Evolutionary conservation across 2,329 filamentous ascomycete species (phyloP).

Genomic region (Pyrenophora tritici-repentis): DNA sequence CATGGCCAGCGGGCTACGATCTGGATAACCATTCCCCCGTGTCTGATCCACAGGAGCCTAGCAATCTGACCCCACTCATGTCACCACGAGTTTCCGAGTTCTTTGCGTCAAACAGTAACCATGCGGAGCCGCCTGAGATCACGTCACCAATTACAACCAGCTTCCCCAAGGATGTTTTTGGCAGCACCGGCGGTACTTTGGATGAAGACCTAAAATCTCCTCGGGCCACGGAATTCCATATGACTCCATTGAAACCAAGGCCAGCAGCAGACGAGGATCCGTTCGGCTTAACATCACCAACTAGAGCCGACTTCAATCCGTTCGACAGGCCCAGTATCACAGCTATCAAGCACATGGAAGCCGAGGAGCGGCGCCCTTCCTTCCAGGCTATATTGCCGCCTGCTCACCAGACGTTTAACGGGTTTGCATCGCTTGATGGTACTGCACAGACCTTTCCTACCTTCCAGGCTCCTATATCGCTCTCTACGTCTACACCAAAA

Average conservation of each 20-base stretch:
- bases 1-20: conserved; percentile 38
- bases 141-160: conserved; percentile 49
- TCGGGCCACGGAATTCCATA: conserved; percentile 44
- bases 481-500: conserved; percentile 17
- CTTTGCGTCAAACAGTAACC: conserved; percentile 12
- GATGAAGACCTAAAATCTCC: conserved; percentile 46
- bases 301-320: conserved; percentile 49
- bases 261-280: conserved; percentile 40
- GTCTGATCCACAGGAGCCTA: conserved; percentile 14
- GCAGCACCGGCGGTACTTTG: conserved; percentile 33
- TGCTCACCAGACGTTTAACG: conserved; percentile 40
- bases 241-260: conserved; percentile 43
- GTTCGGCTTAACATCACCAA: conserved; percentile 48
- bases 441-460: conserved; percentile 36
- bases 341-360: conserved; percentile 21
- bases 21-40: conserved; percentile 17
- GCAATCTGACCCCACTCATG: conserved; percentile 19
- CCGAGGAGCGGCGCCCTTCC: conserved; percentile 39
- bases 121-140: conserved; percentile 21
- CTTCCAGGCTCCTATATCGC: conserved; percentile 16
- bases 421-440: conserved; percentile 44
- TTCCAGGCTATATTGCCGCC: conserved; percentile 46
- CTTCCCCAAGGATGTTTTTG: conserved; percentile 43
- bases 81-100: conserved; percentile 35
- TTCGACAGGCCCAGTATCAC: conserved; percentile 30